A percentile compares a stretch with the other conserved stretches of the same genome.
phyloP scores from a whole-genome alignment of 2,329 filamentous ascomycete genomes.

The Lecanicillium sp. region DNA sequence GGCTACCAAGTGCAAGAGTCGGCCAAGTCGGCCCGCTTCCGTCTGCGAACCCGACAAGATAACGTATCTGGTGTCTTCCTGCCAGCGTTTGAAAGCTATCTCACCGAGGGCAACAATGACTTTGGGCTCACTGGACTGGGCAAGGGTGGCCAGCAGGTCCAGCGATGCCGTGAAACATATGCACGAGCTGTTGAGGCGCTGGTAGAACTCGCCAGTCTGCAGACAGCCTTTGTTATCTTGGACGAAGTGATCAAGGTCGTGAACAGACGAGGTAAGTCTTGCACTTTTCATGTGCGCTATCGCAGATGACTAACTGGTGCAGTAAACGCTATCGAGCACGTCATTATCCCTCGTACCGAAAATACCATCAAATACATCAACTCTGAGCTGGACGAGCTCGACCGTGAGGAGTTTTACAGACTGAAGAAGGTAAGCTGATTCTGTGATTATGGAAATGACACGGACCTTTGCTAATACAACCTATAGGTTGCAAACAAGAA shows the following conservation, averaged over 20 bases:
- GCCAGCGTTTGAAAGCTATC: constrained; percentile 87
- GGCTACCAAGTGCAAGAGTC: constrained; percentile 97
- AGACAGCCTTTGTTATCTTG: constrained; percentile 95
- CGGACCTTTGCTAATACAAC: constrained; percentile 1
- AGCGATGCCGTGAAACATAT: constrained; percentile 92
- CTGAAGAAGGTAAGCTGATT: constrained; percentile 64
- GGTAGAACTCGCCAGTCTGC: constrained; percentile 88
- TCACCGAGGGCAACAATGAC: constrained; percentile 84
- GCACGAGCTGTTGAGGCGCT: constrained; percentile 90
- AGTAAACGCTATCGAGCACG: constrained; percentile 94
- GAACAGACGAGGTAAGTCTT: constrained; percentile 71
- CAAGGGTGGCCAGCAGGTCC: constrained; percentile 95
- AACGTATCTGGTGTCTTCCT: constrained; percentile 96
- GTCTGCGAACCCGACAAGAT: constrained; percentile 90
- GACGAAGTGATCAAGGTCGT: constrained; percentile 99
- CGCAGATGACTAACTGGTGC: constrained; percentile 13
- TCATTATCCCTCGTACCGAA: constrained; percentile 95
- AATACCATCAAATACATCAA: constrained; percentile 99
- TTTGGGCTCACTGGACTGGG: constrained; percentile 93
- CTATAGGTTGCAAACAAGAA: constrained; percentile 68
- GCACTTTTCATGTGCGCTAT: not conserved
- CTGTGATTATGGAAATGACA: not conserved
- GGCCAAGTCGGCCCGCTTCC: constrained; percentile 85
- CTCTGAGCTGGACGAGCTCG: constrained; percentile 93
- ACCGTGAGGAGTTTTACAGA: constrained; percentile 96